Percentiles rank a stretch among this genome's conserved stretches.
Conservation (phyloP, 495 filamentous ascomycete genomes). For the Penicillium cataractarum region DNA sequence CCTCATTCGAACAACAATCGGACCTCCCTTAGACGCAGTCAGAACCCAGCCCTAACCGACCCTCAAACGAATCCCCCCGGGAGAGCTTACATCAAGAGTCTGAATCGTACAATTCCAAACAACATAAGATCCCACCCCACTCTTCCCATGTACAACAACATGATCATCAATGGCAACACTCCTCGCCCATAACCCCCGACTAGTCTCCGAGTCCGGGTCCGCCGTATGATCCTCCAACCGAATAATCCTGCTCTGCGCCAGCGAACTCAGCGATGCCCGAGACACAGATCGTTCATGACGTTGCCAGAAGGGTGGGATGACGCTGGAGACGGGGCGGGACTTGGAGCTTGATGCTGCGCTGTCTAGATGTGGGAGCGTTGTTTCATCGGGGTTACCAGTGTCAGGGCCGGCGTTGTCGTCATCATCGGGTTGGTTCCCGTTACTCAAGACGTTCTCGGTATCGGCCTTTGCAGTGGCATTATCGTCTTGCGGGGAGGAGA, state of each 20-base stretch:
- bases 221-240: conserved; percentile 73
- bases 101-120: conserved; percentile 74
- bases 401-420: conserved; percentile 9
- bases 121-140: conserved; percentile 69
- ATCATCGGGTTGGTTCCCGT: conserved; percentile 9
- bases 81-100: conserved; percentile 67
- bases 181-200: conserved; percentile 67
- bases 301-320: conserved; percentile 56
- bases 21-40: no score
- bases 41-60: no score
- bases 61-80: no score
- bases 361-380: conserved; percentile 9
- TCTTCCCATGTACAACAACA: conserved; percentile 63
- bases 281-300: conserved; percentile 48
- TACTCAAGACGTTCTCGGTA: no score
- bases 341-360: conserved; percentile 24
- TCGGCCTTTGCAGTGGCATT: neutral
- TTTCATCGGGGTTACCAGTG: conserved; percentile 8
- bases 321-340: conserved; percentile 43
- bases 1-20: conserved; percentile 64
- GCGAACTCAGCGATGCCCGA: conserved; percentile 48
- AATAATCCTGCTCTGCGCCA: conserved; percentile 52
- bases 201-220: conserved; percentile 59
- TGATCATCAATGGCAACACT: conserved; percentile 69
- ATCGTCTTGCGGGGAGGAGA: conserved; percentile 23